Conservation (phyloP, 495 filamentous ascomycete genomes). For the Pseudotulostoma volvatum region DNA sequence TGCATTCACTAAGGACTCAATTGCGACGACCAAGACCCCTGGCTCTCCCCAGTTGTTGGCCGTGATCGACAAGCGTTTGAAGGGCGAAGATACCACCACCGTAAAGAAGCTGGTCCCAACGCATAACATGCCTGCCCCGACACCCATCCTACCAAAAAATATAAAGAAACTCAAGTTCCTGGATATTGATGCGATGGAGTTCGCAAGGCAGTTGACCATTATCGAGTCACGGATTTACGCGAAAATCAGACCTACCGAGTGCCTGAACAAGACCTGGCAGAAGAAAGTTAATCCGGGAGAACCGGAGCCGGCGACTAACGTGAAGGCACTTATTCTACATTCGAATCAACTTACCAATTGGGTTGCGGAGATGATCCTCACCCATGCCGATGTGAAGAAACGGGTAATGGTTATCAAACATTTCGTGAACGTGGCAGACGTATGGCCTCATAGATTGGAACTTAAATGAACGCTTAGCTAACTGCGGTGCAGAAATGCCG, state of each 20-base stretch:
- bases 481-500: conserved; percentile 63
- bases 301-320: conserved; percentile 80
- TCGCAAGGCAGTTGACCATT: conserved; percentile 90
- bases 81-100: conserved; percentile 71
- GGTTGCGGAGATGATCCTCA: conserved; percentile 99
- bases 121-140: conserved; percentile 56
- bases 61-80: conserved; percentile 71
- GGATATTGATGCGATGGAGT: conserved; percentile 90
- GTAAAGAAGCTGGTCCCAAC: conserved; percentile 76
- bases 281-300: conserved; percentile 75
- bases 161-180: conserved; percentile 99
- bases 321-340: conserved; percentile 90
- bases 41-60: conserved; percentile 66
- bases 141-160: conserved; percentile 91
- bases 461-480: conserved; percentile 8
- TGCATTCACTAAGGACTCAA: conserved; percentile 77
- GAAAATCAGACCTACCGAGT: conserved; percentile 90
- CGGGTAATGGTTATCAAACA: conserved; percentile 96
- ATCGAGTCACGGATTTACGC: conserved; percentile 90
- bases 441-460: conserved; percentile 15
- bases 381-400: conserved; percentile 83
- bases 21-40: conserved; percentile 82
- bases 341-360: conserved; percentile 98
- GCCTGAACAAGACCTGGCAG: conserved; percentile 96
- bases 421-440: conserved; percentile 90